A percentile compares a stretch with the other conserved stretches of the same genome.
These are phyloP conservation scores for Lactifluus subvellereus DNA, from an alignment of 768 basidiomycete genomes.

Conservation along the genomic window DNA sequence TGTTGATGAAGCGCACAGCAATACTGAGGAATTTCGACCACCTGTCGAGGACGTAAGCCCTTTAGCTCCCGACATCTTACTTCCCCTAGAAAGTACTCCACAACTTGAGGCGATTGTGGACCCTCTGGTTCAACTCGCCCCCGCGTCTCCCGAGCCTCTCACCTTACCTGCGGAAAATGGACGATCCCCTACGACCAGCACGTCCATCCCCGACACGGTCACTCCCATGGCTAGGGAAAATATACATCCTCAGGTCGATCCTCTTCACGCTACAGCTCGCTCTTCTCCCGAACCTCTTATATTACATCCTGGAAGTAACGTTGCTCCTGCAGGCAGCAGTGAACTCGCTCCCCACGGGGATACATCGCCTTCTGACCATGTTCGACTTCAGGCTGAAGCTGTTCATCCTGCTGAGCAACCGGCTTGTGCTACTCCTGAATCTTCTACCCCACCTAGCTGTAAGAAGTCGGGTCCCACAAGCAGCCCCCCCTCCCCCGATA, in stretches of 20 bases:
- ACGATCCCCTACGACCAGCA: not conserved
- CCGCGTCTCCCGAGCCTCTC: not conserved
- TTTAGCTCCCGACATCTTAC: not conserved
- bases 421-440: not conserved
- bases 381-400: not conserved
- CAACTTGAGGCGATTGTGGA: not conserved
- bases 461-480: not conserved
- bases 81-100: not conserved
- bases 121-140: not conserved
- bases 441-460: not conserved
- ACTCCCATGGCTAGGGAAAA: not conserved
- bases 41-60: not conserved
- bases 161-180: not conserved
- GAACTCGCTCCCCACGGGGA: not conserved
- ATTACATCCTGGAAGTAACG: not conserved
- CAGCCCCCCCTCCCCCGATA: not conserved
- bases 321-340: not conserved
- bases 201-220: not conserved
- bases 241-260: not conserved
- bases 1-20: not conserved
- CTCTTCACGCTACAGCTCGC: not conserved
- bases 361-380: not conserved
- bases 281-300: not conserved
- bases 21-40: not conserved
- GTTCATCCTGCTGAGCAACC: not conserved